Evolutionary conservation across 495 filamentous ascomycete species (phyloP).

Genomic region (Pyronema omphalodes): DNA sequence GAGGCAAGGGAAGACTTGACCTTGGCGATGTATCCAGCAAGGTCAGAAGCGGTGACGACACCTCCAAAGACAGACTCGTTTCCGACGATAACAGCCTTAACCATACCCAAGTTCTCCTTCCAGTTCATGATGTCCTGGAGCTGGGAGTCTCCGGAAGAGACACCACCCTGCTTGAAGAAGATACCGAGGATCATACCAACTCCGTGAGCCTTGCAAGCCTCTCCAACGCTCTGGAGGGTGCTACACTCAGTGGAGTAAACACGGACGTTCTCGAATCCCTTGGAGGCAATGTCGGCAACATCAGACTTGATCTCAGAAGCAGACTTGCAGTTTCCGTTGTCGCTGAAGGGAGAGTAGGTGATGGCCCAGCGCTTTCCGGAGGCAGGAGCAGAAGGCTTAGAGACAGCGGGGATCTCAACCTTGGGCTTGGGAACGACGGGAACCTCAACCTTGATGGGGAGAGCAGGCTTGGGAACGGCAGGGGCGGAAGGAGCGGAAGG

Average conservation of each 20-base stretch:
- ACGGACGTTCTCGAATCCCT: slow-evolving; percentile 67
- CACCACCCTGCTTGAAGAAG: slow-evolving; percentile 51
- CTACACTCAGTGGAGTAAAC: slow-evolving; percentile 86
- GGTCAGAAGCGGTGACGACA: slow-evolving; percentile 38
- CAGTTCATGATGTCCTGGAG: slow-evolving; percentile 51
- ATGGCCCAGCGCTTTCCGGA: slow-evolving; percentile 54
- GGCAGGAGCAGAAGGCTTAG: slow-evolving; percentile 15
- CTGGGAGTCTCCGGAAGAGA: slow-evolving; percentile 41
- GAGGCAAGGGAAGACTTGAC: slow-evolving; percentile 29
- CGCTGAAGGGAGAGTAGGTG: slow-evolving; percentile 70
- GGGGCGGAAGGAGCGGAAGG: not conserved
- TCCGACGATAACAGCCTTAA: slow-evolving; percentile 66
- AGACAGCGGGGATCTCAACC: slow-evolving; percentile 3
- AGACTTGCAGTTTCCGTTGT: slow-evolving; percentile 46
- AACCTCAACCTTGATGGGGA: not conserved
- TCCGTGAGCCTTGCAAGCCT: slow-evolving; percentile 39
- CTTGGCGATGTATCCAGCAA: slow-evolving; percentile 48
- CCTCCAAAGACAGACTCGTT: slow-evolving; percentile 74
- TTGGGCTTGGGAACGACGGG: not conserved
- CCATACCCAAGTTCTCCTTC: slow-evolving; percentile 48
- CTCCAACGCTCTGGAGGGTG: slow-evolving; percentile 54
- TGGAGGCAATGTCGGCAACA: slow-evolving; percentile 45
- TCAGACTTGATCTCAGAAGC: slow-evolving; percentile 41
- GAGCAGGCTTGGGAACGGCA: not conserved
- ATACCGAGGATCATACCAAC: slow-evolving; percentile 71